Percentiles rank a stretch among this genome's conserved stretches.
Evolutionary conservation across 179 eudicot genomes (phyloP).

Genomic region (Patellifolia procumbens): DNA sequence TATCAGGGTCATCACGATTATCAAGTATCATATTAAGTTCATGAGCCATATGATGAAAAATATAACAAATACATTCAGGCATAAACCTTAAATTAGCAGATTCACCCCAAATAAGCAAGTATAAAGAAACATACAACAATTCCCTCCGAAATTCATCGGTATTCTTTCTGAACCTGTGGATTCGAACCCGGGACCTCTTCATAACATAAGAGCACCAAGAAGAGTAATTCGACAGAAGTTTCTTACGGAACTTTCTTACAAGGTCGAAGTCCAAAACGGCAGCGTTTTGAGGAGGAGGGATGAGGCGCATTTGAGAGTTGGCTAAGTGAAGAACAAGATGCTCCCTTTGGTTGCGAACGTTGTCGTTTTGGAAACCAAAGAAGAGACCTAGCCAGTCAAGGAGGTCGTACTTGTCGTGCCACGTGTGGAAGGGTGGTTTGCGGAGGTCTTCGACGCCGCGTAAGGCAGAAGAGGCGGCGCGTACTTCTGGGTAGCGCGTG

Average conservation of each 20-base stretch:
- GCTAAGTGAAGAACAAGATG: conserved; percentile 87
- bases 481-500: conserved; percentile 68
- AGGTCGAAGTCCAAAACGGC: conserved; percentile 51
- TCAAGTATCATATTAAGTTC: conserved; percentile 67
- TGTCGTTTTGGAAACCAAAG: conserved; percentile 88
- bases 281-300: conserved; percentile 50
- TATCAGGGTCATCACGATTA: conserved; percentile 46
- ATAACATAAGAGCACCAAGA: conserved; percentile 71
- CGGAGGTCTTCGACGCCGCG: conserved; percentile 67
- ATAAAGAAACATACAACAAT: conserved; percentile 68
- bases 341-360: conserved; percentile 84
- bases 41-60: conserved; percentile 73
- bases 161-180: conserved; percentile 39
- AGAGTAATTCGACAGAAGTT: conserved; percentile 57
- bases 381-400: conserved; percentile 76
- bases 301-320: conserved; percentile 73
- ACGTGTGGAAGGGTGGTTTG: conserved; percentile 55
- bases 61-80: conserved; percentile 85
- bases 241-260: conserved; percentile 56
- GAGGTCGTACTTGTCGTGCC: conserved; percentile 61
- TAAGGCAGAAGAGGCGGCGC: conserved; percentile 75
- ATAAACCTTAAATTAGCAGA: conserved; percentile 68
- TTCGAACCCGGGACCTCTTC: conserved; percentile 39
- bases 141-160: conserved; percentile 60
- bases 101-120: conserved; percentile 85